A percentile compares a stretch with the other conserved stretches of the same genome.
phyloP scores from a whole-genome alignment of 2,329 filamentous ascomycete species.

The Xylariales sp. region DNA sequence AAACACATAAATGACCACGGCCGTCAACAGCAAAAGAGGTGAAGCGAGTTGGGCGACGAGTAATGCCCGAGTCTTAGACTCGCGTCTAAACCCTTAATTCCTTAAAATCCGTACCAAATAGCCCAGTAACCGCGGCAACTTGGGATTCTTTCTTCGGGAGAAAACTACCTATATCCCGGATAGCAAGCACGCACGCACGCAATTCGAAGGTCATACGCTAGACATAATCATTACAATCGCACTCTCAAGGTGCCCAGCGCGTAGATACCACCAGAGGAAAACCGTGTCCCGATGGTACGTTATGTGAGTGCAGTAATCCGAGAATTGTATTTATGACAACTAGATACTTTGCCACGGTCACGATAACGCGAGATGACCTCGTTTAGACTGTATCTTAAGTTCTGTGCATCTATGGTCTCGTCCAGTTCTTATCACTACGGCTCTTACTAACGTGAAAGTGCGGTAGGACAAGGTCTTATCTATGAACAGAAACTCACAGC shows the following conservation, averaged over 20 bases:
- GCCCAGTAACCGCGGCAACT: too few relatives aligned
- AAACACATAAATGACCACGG: too few relatives aligned
- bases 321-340: neutral
- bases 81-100: neutral
- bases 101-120: too few relatives aligned
- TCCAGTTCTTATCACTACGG: too few relatives aligned
- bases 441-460: neutral
- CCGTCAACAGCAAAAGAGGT: neutral
- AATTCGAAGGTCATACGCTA: neutral
- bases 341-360: neutral
- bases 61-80: neutral
- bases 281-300: neutral
- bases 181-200: neutral
- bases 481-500: neutral
- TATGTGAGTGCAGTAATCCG: neutral
- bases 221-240: neutral
- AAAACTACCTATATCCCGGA: neutral
- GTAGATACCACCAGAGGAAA: neutral
- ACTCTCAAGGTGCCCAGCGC: neutral
- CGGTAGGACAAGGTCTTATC: neutral
- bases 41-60: neutral
- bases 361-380: neutral
- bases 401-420: neutral
- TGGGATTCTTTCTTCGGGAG: too few relatives aligned
- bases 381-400: neutral